These are phyloP conservation scores for Pholiota adiposa DNA, from an alignment of 1,284 basidiomycete species.

Conservation along the genomic window DNA sequence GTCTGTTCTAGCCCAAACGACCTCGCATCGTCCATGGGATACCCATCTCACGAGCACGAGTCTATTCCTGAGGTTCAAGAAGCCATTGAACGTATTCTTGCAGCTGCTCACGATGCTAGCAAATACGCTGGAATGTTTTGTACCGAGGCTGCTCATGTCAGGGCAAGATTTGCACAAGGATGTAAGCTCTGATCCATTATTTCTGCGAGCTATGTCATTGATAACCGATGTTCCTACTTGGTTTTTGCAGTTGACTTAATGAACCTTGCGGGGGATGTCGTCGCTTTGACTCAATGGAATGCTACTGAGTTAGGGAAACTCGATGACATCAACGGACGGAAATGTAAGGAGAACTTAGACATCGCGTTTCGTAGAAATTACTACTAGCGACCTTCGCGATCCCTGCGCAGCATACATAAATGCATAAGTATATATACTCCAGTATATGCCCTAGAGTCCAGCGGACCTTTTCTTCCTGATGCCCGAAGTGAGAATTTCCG, in stretches of 20 bases:
- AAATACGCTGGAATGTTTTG: conserved; percentile 28
- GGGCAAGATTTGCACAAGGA: conserved; percentile 18
- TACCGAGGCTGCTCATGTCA: conserved; percentile 18
- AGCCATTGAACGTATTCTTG: conserved; percentile 20
- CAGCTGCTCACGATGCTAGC: conserved; percentile 20
- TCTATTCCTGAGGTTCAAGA: conserved; percentile 24
- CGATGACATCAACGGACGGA: conserved; percentile 8
- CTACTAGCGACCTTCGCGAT: neutral
- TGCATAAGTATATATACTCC: neutral
- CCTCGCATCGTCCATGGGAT: conserved; percentile 24
- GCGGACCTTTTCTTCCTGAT: neutral
- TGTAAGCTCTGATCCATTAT: conserved; percentile 12
- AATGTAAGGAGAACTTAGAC: neutral
- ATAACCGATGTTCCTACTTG: neutral
- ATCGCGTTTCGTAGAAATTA: neutral
- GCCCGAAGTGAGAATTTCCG: neutral
- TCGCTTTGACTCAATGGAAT: conserved; percentile 23
- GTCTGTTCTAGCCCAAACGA: conserved; percentile 20
- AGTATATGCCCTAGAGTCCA: too few relatives aligned
- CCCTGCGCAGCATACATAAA: too few relatives aligned
- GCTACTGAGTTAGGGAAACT: conserved; percentile 17
- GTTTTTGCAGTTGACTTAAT: conserved; percentile 22
- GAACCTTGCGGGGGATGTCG: conserved; percentile 24
- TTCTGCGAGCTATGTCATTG: neutral
- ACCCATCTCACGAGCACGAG: conserved; percentile 19